These are phyloP conservation scores for Phaeoacremonium minimum DNA, from an alignment of 2,329 filamentous ascomycete genomes.

Conservation along the genomic window DNA sequence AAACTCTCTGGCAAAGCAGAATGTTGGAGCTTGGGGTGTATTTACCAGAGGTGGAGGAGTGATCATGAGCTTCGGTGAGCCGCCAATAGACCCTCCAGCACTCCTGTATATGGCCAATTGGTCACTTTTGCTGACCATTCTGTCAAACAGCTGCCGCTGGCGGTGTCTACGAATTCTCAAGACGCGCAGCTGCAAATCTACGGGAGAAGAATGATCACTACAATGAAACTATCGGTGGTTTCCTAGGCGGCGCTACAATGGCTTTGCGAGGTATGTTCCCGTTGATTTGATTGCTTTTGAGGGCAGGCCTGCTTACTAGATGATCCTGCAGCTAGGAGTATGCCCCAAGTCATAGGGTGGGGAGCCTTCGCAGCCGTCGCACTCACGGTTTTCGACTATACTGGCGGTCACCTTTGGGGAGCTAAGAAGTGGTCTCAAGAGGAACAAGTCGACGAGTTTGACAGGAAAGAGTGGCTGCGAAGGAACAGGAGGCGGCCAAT, in stretches of 20 bases:
- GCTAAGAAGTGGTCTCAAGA: slow-evolving; percentile 46
- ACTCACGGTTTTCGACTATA: slow-evolving; percentile 64
- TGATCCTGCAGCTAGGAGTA: slow-evolving; percentile 53
- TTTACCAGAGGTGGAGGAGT: slow-evolving; percentile 75
- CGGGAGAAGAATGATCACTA: slow-evolving; percentile 77
- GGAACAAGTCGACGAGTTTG: slow-evolving; percentile 68
- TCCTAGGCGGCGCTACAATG: slow-evolving; percentile 67
- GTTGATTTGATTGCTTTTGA: too few relatives aligned
- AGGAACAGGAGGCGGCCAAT: slow-evolving; percentile 69
- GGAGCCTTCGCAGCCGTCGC: slow-evolving; percentile 52
- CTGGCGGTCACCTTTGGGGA: slow-evolving; percentile 54
- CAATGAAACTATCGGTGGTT: slow-evolving; percentile 72
- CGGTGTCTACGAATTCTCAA: slow-evolving; percentile 73
- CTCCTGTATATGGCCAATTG: too few relatives aligned
- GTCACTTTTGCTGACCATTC: slow-evolving; percentile 10
- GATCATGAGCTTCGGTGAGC: slow-evolving; percentile 63
- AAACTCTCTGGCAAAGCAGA: slow-evolving; percentile 80
- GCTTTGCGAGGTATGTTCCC: slow-evolving; percentile 65
- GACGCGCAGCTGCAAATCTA: slow-evolving; percentile 74
- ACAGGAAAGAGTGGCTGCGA: slow-evolving; percentile 69
- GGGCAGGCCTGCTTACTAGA: slow-evolving; percentile 9
- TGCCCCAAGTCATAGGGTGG: slow-evolving; percentile 68
- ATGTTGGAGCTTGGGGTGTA: slow-evolving; percentile 75
- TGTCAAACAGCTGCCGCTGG: slow-evolving; percentile 59
- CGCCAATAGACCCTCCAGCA: too few relatives aligned